phyloP scores from a whole-genome alignment of 1,284 basidiomycete genomes.

The Cutaneotrichosporon cavernicola region DNA sequence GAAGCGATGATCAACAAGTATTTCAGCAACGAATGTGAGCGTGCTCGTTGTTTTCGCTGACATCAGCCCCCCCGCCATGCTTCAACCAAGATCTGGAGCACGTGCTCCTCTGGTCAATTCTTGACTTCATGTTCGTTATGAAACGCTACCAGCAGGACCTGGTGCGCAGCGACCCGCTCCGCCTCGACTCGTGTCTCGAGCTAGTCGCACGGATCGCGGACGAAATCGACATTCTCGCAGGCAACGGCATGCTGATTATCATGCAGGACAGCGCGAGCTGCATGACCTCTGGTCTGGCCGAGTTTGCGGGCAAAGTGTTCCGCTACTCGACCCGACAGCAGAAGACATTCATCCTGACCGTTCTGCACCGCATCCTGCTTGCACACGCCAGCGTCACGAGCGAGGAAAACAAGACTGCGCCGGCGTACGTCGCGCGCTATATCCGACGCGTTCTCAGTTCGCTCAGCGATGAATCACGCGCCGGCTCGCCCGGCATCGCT shows the following conservation, averaged over 20 bases:
- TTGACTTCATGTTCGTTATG: constrained; percentile 39
- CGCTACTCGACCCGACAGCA: constrained; percentile 25
- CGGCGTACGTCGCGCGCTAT: constrained; percentile 28
- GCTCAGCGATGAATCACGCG: constrained; percentile 19
- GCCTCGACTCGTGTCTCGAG: constrained; percentile 35
- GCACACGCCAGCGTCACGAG: constrained; percentile 25
- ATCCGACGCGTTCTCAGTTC: constrained; percentile 24
- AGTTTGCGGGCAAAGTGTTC: constrained; percentile 38
- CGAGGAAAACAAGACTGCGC: constrained; percentile 25
- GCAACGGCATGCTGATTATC: constrained; percentile 35
- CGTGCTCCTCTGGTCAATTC: constrained; percentile 37
- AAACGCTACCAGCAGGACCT: constrained; percentile 35
- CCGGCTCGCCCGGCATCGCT: constrained; percentile 2
- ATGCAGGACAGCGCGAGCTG: constrained; percentile 44
- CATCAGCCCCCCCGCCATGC: constrained; percentile 27
- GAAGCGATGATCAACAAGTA: constrained; percentile 35
- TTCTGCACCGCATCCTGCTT: constrained; percentile 26
- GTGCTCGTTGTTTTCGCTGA: background rate
- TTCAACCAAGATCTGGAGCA: constrained; percentile 38
- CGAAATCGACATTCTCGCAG: constrained; percentile 34
- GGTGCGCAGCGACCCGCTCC: constrained; percentile 24
- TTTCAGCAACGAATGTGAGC: constrained; percentile 34
- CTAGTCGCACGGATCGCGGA: constrained; percentile 33
- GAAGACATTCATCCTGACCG: constrained; percentile 22
- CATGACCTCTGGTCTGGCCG: constrained; percentile 36